Conservation (phyloP, 129 eudicot species). For the Tagetes patula region DNA sequence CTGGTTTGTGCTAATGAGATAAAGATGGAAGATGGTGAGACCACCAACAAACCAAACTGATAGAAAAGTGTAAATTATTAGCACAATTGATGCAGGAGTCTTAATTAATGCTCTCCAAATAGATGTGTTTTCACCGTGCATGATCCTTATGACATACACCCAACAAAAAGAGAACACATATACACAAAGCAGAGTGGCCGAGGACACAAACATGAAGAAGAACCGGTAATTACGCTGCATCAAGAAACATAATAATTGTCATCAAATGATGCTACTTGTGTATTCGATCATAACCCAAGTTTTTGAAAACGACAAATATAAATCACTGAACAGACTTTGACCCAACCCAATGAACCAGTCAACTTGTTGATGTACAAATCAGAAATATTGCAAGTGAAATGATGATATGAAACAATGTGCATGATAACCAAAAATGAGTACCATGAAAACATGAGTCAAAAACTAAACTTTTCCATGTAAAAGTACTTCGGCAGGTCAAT, state of each 20-base stretch:
- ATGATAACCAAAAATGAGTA: background rate
- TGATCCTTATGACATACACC: conserved; percentile 51
- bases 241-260: conserved; percentile 17
- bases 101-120: conserved; percentile 67
- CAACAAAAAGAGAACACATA: conserved; percentile 73
- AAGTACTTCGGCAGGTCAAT: background rate
- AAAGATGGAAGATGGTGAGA: conserved; percentile 68
- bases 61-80: conserved; percentile 62
- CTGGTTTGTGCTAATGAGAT: conserved; percentile 85
- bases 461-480: background rate
- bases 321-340: conserved; percentile 7
- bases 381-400: conserved; percentile 9
- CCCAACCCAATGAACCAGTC: background rate
- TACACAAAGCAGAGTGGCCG: conserved; percentile 67
- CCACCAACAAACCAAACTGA: conserved; percentile 92
- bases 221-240: conserved; percentile 89
- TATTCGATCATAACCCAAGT: background rate
- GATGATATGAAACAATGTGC: background rate
- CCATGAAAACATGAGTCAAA: background rate
- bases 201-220: conserved; percentile 77
- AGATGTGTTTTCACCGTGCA: conserved; percentile 47
- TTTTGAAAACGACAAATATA: background rate
- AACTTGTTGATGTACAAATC: background rate
- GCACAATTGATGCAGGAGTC: conserved; percentile 68
- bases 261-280: background rate